Base-by-base conservation (phyloP, 805 yeast species). In the Starmerella sp. region DNA sequence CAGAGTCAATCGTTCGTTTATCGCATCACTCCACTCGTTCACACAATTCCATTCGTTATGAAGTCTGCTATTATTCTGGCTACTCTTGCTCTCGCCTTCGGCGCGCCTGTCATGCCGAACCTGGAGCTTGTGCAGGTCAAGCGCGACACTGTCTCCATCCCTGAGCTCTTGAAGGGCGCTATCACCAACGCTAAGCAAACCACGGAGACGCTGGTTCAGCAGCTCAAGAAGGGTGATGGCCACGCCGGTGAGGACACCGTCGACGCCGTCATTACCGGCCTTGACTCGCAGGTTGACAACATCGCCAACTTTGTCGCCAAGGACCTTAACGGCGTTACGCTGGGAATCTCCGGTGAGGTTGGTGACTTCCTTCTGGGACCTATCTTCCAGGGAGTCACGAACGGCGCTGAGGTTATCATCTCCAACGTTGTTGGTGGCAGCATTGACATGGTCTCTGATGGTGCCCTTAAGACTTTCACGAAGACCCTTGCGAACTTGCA, bases 241-340 rank as follows among this genome's bases (percentile, higher is more conserved):
- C 62, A 59, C 43, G 37, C 57, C 10, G 37, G n/a, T 53, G 52
- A 56, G 51, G 66, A 62, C 31, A 42, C 43, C 28, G 32, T 63
- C 51, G 51, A 56, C 35, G 64, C 63, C 45, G 53, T 56, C 53
- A 62, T 66, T 48, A 61, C 67, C 34, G 68, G 67, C 28, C 55
- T 64, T 14, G 69, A 66, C 55, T 64, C 65, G 38, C 67, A 65
- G 56, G 61, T 64, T 44, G 67, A 67, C 54, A 67, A 67, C 56
- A 55, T 59, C 10, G 59, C 63, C 32, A 65, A 65, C 28, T 54
- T 57, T 17, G n/a, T 59, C 31, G 14, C 53, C 15, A 38, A 53
- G 43, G 62, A 32, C 51, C 51, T 51, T n/a, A 51, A 55, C 56
- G 51, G 51, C 2, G 57, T 62, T n/a, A 63, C 67, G 29, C 55